These are phyloP conservation scores for Suillus hirtellus DNA, from an alignment of 768 basidiomycete species.

Conservation along the genomic window DNA sequence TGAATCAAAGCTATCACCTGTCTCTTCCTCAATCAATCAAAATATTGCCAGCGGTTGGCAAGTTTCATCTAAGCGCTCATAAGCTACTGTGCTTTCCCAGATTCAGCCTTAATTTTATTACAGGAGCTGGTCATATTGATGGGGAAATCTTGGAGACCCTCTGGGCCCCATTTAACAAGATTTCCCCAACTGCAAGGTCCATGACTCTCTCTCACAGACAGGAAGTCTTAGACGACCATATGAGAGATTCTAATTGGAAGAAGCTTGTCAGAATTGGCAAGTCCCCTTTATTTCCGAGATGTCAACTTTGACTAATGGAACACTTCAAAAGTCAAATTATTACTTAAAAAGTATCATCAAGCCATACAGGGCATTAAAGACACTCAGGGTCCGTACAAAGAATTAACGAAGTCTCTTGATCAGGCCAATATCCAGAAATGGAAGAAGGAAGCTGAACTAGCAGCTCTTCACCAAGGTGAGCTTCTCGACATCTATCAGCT, in stretches of 20 bases:
- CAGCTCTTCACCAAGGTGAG: background rate
- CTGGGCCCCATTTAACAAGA: conserved; percentile 29
- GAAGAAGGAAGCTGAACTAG: background rate
- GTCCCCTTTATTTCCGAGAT: background rate
- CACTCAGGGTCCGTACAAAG: conserved; percentile 5
- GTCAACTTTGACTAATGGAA: background rate
- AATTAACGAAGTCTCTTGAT: conserved; percentile 1
- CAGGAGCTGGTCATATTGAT: conserved; percentile 29
- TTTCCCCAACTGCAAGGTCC: conserved; percentile 21
- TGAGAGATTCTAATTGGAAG: conserved; percentile 36
- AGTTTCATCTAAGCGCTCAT: conserved; percentile 35
- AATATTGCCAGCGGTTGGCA: conserved; percentile 23
- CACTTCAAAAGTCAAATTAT: background rate
- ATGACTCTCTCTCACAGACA: conserved; percentile 26
- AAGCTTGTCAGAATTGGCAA: conserved; percentile 29
- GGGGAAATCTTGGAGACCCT: conserved; percentile 37
- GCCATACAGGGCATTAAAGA: background rate
- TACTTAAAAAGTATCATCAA: conserved; percentile 2
- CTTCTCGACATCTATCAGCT: conserved; percentile 9
- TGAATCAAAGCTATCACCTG: background rate
- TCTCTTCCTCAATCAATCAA: conserved; percentile 10
- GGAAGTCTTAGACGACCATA: conserved; percentile 34
- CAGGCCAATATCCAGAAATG: background rate
- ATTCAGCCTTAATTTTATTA: conserved; percentile 29
- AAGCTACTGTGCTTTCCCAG: conserved; percentile 23